Base-by-base conservation (phyloP, 306 rosid genomes). In the Cucurbita maxima region DNA sequence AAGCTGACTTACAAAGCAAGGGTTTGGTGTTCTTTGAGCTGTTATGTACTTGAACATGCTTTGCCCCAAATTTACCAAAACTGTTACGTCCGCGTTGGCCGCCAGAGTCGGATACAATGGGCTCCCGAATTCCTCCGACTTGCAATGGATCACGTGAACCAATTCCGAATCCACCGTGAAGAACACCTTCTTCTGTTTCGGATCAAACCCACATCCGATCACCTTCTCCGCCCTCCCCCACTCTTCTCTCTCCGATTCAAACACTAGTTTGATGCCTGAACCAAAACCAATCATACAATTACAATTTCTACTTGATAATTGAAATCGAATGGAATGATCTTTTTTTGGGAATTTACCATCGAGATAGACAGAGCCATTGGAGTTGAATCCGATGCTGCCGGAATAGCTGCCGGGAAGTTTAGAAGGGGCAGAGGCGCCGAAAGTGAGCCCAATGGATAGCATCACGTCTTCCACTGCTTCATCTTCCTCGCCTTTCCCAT, bases 311-410 rank as follows among this genome's bases (percentile, higher is more conserved):
- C n/a, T 58, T 12, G 41, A 25, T 11, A 58, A 22, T 58, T 58
- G n/a, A 58, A 58, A 25, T 58, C 13, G 41, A 30, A 34, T 34
- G 43, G 41, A 30, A 34, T 34, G 18, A 14, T 47, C 2, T 10
- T 15, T 15, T 15, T 61, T 61, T 59, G 25, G 58, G 58, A 53
- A n/a, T 55, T 83, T 87, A 94, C 99, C 99, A 75, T 95, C 96
- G 62, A 95, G 90, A 76, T 79, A 85, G 79, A 95, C 88, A 62
- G 99, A 88, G 73, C 99, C 99, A 41, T 85, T 87, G 75, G 99
- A 88, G 82, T 87, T 86, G 85, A 91, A 95, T 51, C 99, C 99
- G 64, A 95, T 85, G 87, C 99, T 91, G 36, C 92, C 97, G 3
- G 83, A 83, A 73, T 85, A 88, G 84, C 91, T 86, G 1, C 99